Base-by-base conservation (phyloP, 768 basidiomycete genomes). In the Terana coerulea region DNA sequence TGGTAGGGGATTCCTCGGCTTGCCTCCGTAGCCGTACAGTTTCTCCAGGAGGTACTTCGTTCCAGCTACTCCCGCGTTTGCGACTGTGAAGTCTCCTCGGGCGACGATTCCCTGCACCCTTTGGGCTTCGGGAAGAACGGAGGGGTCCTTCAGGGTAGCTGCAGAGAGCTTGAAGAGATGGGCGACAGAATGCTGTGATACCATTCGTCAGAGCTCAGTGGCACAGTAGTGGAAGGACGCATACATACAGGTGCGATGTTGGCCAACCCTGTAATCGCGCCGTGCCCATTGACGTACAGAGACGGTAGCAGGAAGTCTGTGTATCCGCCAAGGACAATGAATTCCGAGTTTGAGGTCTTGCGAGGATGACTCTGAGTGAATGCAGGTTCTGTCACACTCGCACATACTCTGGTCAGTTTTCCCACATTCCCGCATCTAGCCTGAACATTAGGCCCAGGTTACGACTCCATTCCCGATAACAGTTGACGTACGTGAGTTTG, bases 181-280 rank as follows among this genome's bases (percentile, higher is more conserved):
- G 30, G 66, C 72, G 29, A 86, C 68, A 0, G 89, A 69, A 58
- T 80, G 63, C 84, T 89, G 61, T 41, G 24, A 7, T 17, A 3
- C 2, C 19, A 21, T 5, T n/a, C 5, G 28, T 39, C 26, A 41
- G n/a, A 14, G 24, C 21, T 11, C 28, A 7, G 15, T 36, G 14
- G 15, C 11, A 42, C 6, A 29, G 40, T 7, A 14, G 29, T 17
- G 29, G 3, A 37, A 25, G 15, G 29, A 34, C 8, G 19, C 9
- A 17, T 10, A 58, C 78, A 53, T 59, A 86, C 89, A 9, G 90
- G 91, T 39, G 87, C 83, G 50, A 94, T 64, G 64, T 95, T 95
- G 7, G 79, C 91, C 17, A 95, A 81, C 40, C 93, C 93, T 29
- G 88, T 92, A 64, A 95, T 95, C 42, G 90, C 91, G 41, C 94